Percentiles rank a stretch among this genome's conserved stretches.
Conservation (phyloP, 805 yeast genomes). For the Candida andamanensis region DNA sequence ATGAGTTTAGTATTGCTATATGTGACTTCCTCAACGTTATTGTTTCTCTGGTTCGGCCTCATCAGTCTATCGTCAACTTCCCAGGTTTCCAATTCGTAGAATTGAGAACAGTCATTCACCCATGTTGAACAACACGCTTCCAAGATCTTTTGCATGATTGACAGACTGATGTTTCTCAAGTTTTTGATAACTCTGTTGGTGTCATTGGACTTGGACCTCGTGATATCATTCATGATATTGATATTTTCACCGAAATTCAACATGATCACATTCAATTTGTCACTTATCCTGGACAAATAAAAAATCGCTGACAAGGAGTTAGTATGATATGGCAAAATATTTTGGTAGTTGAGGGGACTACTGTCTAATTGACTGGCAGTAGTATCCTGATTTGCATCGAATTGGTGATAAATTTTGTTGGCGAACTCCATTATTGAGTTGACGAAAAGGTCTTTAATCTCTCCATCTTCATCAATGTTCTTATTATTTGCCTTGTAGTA, state of each 20-base stretch:
- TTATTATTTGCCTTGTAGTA: constrained; percentile 24
- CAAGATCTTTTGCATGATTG: constrained; percentile 33
- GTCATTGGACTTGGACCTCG: constrained; percentile 24
- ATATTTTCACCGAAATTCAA: constrained; percentile 27
- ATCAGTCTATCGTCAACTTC: constrained; percentile 18
- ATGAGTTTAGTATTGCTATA: constrained; percentile 30
- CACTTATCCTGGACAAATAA: constrained; percentile 26
- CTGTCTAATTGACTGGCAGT: constrained; percentile 29
- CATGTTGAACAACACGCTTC: constrained; percentile 41
- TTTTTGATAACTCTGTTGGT: constrained; percentile 33
- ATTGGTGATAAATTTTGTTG: constrained; percentile 22
- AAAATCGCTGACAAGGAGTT: constrained; percentile 38
- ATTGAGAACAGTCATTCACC: constrained; percentile 43
- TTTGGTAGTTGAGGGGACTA: constrained; percentile 29
- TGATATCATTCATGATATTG: constrained; percentile 27
- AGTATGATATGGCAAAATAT: constrained; percentile 35
- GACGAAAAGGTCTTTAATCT: constrained; percentile 22
- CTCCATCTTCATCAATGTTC: constrained; percentile 26
- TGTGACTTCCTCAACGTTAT: constrained; percentile 6
- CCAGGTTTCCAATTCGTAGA: constrained; percentile 41
- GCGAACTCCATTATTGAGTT: constrained; percentile 21
- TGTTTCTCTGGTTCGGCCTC: not conserved
- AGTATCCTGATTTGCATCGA: constrained; percentile 21
- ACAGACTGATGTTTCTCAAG: constrained; percentile 26
- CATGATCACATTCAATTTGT: constrained; percentile 22